Percentiles rank a stretch among this genome's conserved stretches.
phyloP scores from a whole-genome alignment of 2,329 filamentous ascomycete genomes.

The Pseudomassariella vexata region DNA sequence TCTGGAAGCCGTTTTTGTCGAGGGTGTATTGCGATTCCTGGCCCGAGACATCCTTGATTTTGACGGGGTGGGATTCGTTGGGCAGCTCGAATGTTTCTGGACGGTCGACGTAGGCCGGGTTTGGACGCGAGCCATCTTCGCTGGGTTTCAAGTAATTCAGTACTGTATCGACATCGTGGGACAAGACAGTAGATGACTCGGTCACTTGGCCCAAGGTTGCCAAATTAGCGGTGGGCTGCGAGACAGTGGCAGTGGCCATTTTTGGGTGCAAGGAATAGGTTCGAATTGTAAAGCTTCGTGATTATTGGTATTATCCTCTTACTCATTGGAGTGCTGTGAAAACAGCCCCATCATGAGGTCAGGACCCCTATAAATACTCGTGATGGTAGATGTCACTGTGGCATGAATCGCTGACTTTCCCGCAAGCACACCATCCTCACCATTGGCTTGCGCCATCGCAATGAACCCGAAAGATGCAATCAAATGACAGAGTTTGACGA shows the following conservation, averaged over 20 bases:
- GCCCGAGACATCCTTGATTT: constrained; percentile 30
- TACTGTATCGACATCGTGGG: constrained; percentile 25
- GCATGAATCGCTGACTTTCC: no score
- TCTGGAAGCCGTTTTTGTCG: constrained; percentile 33
- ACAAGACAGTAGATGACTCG: constrained; percentile 5
- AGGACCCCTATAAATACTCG: no score
- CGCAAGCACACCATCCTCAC: no score
- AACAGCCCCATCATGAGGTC: no score
- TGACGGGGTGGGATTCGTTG: constrained; percentile 18
- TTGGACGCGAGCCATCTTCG: constrained; percentile 33
- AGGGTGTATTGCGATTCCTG: constrained; percentile 28
- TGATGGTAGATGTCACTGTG: no score
- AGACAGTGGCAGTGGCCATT: constrained; percentile 22
- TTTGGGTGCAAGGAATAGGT: constrained; percentile 1
- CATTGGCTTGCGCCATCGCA: no score
- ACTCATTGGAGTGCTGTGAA: no score
- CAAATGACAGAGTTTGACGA: no score
- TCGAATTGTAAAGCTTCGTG: no score
- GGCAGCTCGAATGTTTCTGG: constrained; percentile 29
- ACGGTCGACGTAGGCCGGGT: constrained; percentile 25
- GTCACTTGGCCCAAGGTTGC: constrained; percentile 10
- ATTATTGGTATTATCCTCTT: no score
- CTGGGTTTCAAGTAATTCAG: constrained; percentile 34
- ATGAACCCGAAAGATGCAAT: no score
- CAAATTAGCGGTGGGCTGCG: constrained; percentile 14